phyloP scores from a whole-genome alignment of 2,329 filamentous ascomycete species.

The Colletotrichum falcatum region DNA sequence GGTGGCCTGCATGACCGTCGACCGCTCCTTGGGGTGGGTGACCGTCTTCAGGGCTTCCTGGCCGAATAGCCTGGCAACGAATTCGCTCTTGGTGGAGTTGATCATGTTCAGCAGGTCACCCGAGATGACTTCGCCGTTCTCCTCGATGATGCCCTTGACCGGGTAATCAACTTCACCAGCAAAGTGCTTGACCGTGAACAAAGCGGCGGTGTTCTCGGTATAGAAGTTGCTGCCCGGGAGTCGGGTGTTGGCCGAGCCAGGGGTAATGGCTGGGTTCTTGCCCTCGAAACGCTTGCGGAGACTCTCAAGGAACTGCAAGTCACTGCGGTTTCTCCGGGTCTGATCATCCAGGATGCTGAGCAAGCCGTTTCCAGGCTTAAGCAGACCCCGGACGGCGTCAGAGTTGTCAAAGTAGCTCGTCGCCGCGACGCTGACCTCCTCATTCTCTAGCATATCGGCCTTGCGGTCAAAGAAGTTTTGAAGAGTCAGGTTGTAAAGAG shows the following conservation, averaged over 20 bases:
- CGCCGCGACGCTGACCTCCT: slow-evolving; percentile 89
- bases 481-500: slow-evolving; percentile 90
- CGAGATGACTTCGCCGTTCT: slow-evolving; percentile 96
- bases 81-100: slow-evolving; percentile 87
- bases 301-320: slow-evolving; percentile 91
- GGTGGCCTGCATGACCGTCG: slow-evolving; percentile 93
- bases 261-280: slow-evolving; percentile 90
- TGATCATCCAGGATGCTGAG: slow-evolving; percentile 97
- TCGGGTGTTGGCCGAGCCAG: slow-evolving; percentile 79
- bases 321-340: slow-evolving; percentile 87
- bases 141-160: slow-evolving; percentile 86
- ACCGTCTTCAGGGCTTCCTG: slow-evolving; percentile 94
- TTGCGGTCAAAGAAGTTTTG: slow-evolving; percentile 97
- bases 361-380: slow-evolving; percentile 93
- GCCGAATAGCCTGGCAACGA: slow-evolving; percentile 91
- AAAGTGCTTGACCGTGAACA: slow-evolving; percentile 94
- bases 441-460: slow-evolving; percentile 91
- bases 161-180: slow-evolving; percentile 97
- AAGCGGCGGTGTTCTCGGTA: slow-evolving; percentile 82
- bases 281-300: slow-evolving; percentile 92
- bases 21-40: slow-evolving; percentile 90
- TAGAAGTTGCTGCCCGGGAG: slow-evolving; percentile 91
- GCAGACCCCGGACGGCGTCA: slow-evolving; percentile 88
- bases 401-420: slow-evolving; percentile 99
- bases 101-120: slow-evolving; percentile 96